Conservation (phyloP, 176 grass and related monocot genomes). For the Puya raimondii region DNA sequence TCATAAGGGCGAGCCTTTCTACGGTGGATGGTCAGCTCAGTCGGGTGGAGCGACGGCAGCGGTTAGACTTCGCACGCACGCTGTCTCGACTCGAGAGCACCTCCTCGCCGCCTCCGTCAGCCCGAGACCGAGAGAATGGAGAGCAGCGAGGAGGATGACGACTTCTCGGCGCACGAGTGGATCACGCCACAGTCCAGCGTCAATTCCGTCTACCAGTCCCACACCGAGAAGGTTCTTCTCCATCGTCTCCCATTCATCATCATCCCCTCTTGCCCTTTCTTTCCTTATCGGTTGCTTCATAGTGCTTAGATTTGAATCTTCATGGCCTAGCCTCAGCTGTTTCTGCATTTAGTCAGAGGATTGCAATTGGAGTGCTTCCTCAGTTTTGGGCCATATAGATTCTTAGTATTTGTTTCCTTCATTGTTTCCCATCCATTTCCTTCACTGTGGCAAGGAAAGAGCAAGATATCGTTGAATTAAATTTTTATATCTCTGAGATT, state of each 20-base stretch:
- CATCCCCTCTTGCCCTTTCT: conserved; percentile 2
- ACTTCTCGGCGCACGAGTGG: conserved; percentile 84
- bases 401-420: neutral
- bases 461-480: too few species aligned
- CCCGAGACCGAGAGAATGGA: conserved; percentile 31
- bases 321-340: neutral
- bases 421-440: neutral
- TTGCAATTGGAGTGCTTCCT: neutral
- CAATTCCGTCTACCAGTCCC: conserved; percentile 81
- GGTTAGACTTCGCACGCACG: too few species aligned
- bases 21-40: too few species aligned
- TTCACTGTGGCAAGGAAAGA: neutral
- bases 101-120: too few species aligned
- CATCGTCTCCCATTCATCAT: neutral
- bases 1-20: too few species aligned
- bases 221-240: conserved; percentile 66
- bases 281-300: neutral
- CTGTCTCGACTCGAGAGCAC: too few species aligned
- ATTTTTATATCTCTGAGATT: neutral
- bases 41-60: too few species aligned
- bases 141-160: conserved; percentile 92
- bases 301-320: neutral
- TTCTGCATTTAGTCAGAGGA: neutral
- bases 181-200: conserved; percentile 95
- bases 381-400: neutral